Evolutionary conservation across 2,329 filamentous ascomycete genomes (phyloP), one percentile per base, ranked within the genome.

Genomic region (Penicillium sp.): DNA sequence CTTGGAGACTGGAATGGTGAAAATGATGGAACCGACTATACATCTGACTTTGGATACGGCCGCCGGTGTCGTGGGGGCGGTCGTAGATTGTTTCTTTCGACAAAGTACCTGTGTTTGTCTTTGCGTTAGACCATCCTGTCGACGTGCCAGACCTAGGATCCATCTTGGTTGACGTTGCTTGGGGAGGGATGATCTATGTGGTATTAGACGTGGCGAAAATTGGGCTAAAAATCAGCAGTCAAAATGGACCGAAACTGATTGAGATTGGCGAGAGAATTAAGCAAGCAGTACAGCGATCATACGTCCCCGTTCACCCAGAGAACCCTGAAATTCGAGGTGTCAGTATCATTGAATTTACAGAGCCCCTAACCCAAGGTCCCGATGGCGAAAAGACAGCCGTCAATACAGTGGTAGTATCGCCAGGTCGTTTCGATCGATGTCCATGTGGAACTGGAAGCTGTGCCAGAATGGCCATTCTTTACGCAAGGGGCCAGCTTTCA

Each of bases 401-500:
- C 10, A 75, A 77, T 51, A 69, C 77, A 0, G 74, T 77, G 11
- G 71, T 79, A 3, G 75, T 79, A 5, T 72, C 73, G 0, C 76
- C 76, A 0, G 75, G 76, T 0, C 60, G 77, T 11, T 67, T 78
- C 19, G 77, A 79, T 54, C 54, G 76, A 16, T 77, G 76, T 51
- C 77, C 75, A 2, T 78, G 75, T 43, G 77, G 77, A 9, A 79
- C 74, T 0, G 76, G 77, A 3, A 78, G 71, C 0, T 73, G 70
- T 52, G 74, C 76, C 0, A 63, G 76, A 11, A 67, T 78, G 62
- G 76, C 76, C 0, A 67, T 78, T 1, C 51, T 79, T n/a, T 72
- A 78, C 61, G 75, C 74, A 2, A 66, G 71, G 13, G 74, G 75
- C 0, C 59, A 70, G 36, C 55, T 79, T 4, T 48, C 64, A 0